Base-by-base conservation (phyloP, 371 early-diverging fungal species). In the Batrachochytrium dendrobatidis region DNA sequence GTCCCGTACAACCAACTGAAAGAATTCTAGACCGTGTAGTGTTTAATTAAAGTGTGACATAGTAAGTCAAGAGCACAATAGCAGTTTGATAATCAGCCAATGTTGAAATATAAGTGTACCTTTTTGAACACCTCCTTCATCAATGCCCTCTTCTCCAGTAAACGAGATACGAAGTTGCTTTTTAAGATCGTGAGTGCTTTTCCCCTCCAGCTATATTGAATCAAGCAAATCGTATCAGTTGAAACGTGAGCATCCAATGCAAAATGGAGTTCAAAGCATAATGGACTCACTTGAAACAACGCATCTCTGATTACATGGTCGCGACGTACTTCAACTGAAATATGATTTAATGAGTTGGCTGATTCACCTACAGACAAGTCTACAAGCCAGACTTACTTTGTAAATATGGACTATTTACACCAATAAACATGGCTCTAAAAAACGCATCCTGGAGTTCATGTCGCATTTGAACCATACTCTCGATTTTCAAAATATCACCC, bases 71-170 rank as follows among this genome's bases (percentile, higher is more conserved):
- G 7, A 49, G 49, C 15, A 10, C 49, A 15, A 8, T 12, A 6
- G 26, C 10, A 20, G 8, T 12, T 49, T 20, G 26, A 15, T 22
- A 17, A 34, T 17, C 46, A 56, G 56, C 31, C 50, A 22, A n/a
- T 5, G 12, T 25, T 3, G 43, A 28, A 34, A 3, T 10, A 7
- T 4, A n/a, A 15, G 1, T 20, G n/a, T 45, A 64, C 64, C 65
- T 62, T 95, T 94, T 59, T 92, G 92, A 8, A 98, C 87, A 0
- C 98, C 98, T 46, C 98, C 98, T 29, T 88, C 95, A 75, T 97
- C 97, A 30, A 93, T 66, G 20, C 74, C 94, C 64, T 93, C 94
- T 61, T 95, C 95, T 24, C 89, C 89, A 7, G 90, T 82, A 79
- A 94, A 94, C 53, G 87, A 81, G 34, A 94, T 88, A 22, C 88